A percentile compares a stretch with the other conserved stretches of the same genome.
Evolutionary conservation across 805 yeast species (phyloP).

Genomic region (Metschnikowia vanudenii): DNA sequence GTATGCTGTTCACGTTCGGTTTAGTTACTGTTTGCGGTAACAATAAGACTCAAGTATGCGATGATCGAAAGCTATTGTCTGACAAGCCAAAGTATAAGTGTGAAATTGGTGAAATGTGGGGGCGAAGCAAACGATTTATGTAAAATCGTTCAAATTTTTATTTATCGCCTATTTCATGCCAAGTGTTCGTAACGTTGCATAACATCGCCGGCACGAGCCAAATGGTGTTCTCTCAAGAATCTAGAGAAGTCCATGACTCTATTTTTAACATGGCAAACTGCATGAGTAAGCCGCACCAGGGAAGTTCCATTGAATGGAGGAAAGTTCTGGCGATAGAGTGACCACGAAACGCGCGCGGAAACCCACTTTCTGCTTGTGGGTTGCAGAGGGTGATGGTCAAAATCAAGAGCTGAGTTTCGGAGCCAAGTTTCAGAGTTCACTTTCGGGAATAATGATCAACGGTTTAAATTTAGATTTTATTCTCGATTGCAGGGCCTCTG

Average conservation of each 20-base stretch:
- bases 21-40: background rate
- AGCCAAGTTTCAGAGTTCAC: too few relatives aligned
- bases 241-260: slow-evolving; percentile 14
- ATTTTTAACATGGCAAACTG: slow-evolving; percentile 6
- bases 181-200: slow-evolving; percentile 5
- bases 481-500: too few relatives aligned
- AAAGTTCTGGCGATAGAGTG: slow-evolving; percentile 1
- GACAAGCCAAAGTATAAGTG: too few relatives aligned
- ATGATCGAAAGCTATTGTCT: too few relatives aligned
- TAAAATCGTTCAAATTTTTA: background rate
- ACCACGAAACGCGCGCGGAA: background rate
- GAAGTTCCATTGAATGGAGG: too few relatives aligned
- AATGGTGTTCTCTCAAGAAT: background rate
- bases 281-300: background rate
- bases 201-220: background rate
- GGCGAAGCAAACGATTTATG: too few relatives aligned
- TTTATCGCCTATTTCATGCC: slow-evolving; percentile 2
- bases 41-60: background rate
- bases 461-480: too few relatives aligned
- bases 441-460: too few relatives aligned
- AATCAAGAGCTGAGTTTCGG: too few relatives aligned
- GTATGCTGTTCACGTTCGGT: background rate
- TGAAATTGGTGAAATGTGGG: too few relatives aligned
- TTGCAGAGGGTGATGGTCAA: too few relatives aligned
- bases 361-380: background rate